Base-by-base conservation (phyloP, 345 rosid genomes). In the Arabis alpina region DNA sequence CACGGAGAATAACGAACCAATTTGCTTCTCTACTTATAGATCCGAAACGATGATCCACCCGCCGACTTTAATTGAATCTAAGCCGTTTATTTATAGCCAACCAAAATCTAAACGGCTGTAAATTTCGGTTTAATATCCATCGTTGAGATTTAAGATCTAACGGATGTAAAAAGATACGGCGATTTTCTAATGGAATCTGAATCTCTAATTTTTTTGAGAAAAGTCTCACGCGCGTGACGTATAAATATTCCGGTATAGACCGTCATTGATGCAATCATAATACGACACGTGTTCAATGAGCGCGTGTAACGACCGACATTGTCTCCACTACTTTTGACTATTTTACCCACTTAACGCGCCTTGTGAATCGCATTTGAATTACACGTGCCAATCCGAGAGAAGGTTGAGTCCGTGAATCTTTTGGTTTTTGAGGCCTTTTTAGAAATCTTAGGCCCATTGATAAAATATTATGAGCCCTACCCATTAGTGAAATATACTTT, bases 21-120 rank as follows among this genome's bases (percentile, higher is more conserved):
- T 5, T 55, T 27, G 80, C 53, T 61, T 55, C 73, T 64, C 61
- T 51, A 77, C 72, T 85, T 85, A 85, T 75, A 85, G 76, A 77
- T 79, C 78, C 52, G 7, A 53, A 24, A 5, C 27, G 73, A 53
- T 71, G 67, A 70, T 24, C 41, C 15, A 51, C 53, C 64, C 71
- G 77, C 80, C 81, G 71, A 71, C 42, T 57, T 44, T 43, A 40
- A 61, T 54, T 52, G 39, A 77, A 85, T 82, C 85, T 42, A 10
- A 55, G 54, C 81, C 89, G 81, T 82, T 59, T 34, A 74, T 44
- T 32, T 32, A n/a, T 10, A 58, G 54, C 71, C 66, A 50, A 27
- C 54, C 6, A 62, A 66, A 16, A 63, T 70, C 59, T 71, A 9
- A 58, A 56, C 71, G 72, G 72, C 54, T 71, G 0, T 0, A 0